These are phyloP conservation scores for Patellaria atrata DNA, from an alignment of 495 filamentous ascomycete genomes.

Conservation along the genomic window DNA sequence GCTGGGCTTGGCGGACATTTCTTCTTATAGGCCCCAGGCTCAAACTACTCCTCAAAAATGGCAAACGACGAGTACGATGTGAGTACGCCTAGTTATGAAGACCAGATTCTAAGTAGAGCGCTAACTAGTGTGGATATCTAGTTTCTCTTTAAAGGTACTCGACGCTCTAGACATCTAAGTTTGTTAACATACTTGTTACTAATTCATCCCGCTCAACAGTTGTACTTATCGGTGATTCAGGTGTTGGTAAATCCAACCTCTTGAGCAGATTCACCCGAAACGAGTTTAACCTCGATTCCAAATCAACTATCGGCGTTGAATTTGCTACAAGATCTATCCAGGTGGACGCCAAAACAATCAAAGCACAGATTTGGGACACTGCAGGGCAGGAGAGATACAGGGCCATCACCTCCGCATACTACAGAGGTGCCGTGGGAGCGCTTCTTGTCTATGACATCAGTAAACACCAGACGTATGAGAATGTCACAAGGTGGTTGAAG, in stretches of 20 bases:
- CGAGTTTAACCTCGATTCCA: slow-evolving; percentile 99
- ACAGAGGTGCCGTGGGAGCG: slow-evolving; percentile 91
- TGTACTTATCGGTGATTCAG: slow-evolving; percentile 96
- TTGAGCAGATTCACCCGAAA: slow-evolving; percentile 99
- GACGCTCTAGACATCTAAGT: slow-evolving; percentile 8
- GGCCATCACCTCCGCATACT: slow-evolving; percentile 98
- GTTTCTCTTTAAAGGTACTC: slow-evolving; percentile 98
- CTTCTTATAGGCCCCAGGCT: too few species aligned
- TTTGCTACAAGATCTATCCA: slow-evolving; percentile 98
- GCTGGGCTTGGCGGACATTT: too few species aligned
- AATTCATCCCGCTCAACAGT: slow-evolving; percentile 38
- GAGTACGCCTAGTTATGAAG: slow-evolving; percentile 31
- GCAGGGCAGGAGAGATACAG: slow-evolving; percentile 98
- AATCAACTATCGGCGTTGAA: slow-evolving; percentile 99
- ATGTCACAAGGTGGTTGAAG: slow-evolving; percentile 98
- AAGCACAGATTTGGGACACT: slow-evolving; percentile 99
- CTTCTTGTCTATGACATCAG: slow-evolving; percentile 98
- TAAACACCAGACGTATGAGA: slow-evolving; percentile 98
- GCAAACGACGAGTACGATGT: slow-evolving; percentile 99
- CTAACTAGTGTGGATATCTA: slow-evolving; percentile 28
- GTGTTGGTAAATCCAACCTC: slow-evolving; percentile 99
- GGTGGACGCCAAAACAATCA: slow-evolving; percentile 99
- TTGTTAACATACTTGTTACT: slow-evolving; percentile 17
- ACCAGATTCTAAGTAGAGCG: slow-evolving; percentile 13
- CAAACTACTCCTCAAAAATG: slow-evolving; percentile 49